phyloP scores from a whole-genome alignment of 1,284 basidiomycete species.

The Ceratobasidium sp. region DNA sequence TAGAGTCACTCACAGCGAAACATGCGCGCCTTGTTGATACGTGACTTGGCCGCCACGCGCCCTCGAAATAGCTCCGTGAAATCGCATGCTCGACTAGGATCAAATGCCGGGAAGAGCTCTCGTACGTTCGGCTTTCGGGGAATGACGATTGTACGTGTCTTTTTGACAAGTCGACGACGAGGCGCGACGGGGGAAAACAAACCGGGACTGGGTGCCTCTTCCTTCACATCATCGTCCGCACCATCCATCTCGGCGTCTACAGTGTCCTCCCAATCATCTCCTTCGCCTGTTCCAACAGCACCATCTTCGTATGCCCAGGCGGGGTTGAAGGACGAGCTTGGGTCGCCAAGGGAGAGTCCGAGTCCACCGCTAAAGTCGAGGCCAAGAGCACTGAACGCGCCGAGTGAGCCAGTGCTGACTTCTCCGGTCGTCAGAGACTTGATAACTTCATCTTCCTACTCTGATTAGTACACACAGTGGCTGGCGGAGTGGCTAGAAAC shows the following conservation, averaged over 20 bases:
- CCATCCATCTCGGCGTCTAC: slow-evolving; percentile 84
- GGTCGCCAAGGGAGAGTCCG: slow-evolving; percentile 31
- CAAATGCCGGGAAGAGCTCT: slow-evolving; percentile 90
- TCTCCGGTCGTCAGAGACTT: slow-evolving; percentile 34
- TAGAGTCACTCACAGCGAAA: slow-evolving; percentile 61
- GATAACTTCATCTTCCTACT: slow-evolving; percentile 41
- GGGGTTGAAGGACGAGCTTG: slow-evolving; percentile 50
- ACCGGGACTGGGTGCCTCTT: slow-evolving; percentile 45
- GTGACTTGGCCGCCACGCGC: slow-evolving; percentile 78
- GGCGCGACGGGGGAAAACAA: slow-evolving; percentile 24
- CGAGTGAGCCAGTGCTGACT: slow-evolving; percentile 31
- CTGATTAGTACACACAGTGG: not conserved
- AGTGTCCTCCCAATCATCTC: slow-evolving; percentile 88
- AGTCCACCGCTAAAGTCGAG: slow-evolving; percentile 43
- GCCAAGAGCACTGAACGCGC: slow-evolving; percentile 38
- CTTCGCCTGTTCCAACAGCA: slow-evolving; percentile 76
- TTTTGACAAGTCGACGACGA: slow-evolving; percentile 47
- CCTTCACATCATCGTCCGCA: slow-evolving; percentile 58
- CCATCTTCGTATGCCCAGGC: slow-evolving; percentile 69
- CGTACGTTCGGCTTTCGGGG: slow-evolving; percentile 84
- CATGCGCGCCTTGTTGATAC: slow-evolving; percentile 74
- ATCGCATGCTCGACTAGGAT: slow-evolving; percentile 82
- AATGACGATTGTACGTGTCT: slow-evolving; percentile 66
- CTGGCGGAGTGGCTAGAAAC: not conserved
- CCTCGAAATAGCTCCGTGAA: slow-evolving; percentile 96